A percentile compares a stretch with the other conserved stretches of the same genome.
phyloP scores from a whole-genome alignment of 2,329 filamentous ascomycete species.

The Orbilia quercus region DNA sequence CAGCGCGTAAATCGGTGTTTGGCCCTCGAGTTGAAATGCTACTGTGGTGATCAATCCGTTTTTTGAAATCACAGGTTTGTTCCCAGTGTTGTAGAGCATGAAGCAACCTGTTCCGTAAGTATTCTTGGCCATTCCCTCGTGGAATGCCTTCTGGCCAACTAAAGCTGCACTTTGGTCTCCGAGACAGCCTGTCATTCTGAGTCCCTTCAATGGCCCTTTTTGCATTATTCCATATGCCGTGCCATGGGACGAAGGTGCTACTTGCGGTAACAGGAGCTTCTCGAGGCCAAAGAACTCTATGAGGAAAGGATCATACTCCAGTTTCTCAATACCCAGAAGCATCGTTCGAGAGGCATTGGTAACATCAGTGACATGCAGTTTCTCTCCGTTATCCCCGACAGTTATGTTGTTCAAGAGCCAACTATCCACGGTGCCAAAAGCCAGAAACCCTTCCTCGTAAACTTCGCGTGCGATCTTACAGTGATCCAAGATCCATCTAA shows the following conservation, averaged over 20 bases:
- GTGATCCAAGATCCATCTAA: constrained; percentile 83
- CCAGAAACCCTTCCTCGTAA: constrained; percentile 79
- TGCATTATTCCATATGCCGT: constrained; percentile 77
- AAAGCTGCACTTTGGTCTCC: constrained; percentile 88
- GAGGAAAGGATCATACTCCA: constrained; percentile 81
- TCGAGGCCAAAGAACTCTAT: constrained; percentile 81
- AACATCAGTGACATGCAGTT: constrained; percentile 82
- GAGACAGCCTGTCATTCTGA: constrained; percentile 82
- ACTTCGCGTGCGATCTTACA: constrained; percentile 71
- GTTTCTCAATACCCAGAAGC: constrained; percentile 88
- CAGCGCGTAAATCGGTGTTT: constrained; percentile 79
- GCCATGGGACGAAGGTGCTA: constrained; percentile 81
- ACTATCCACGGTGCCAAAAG: constrained; percentile 87
- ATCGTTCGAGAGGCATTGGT: constrained; percentile 91
- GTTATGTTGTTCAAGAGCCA: constrained; percentile 90
- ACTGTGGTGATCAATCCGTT: constrained; percentile 87
- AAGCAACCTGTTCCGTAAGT: constrained; percentile 93
- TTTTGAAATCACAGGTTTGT: constrained; percentile 84
- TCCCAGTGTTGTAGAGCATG: constrained; percentile 86
- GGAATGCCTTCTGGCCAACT: constrained; percentile 86
- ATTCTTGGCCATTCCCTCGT: constrained; percentile 84
- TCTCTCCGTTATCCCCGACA: constrained; percentile 72
- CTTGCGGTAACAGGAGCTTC: constrained; percentile 82
- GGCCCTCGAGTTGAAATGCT: constrained; percentile 80
- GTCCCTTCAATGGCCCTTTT: constrained; percentile 74